Base-by-base conservation (phyloP, 2,329 filamentous ascomycete genomes). In the Colletotrichum melonis region DNA sequence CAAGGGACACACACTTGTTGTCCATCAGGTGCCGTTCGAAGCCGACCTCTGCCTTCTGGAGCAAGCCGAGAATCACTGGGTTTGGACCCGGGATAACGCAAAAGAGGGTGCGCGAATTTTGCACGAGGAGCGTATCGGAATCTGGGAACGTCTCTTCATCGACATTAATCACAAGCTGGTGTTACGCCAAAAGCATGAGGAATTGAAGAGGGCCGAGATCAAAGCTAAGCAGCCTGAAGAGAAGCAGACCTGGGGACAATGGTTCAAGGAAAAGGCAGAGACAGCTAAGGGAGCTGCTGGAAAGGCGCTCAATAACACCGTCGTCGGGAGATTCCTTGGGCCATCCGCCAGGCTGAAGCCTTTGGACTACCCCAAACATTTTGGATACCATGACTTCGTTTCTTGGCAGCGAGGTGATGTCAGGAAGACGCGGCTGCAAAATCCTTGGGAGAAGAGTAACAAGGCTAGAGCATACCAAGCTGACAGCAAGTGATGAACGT, bases 101-200 rank as follows among this genome's bases (percentile, higher is more conserved):
- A 59, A 28, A 3, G 54, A 58, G 22, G 68, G 26, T 2, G 56
- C 52, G 4, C 59, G 26, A 19, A 19, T 38, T 5, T 35, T 77
- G 2, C 63, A 11, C 0, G 76, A 77, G 63, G 76, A 77, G 58
- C 65, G 71, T 11, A 69, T 77, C 16, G 76, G 76, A 11, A 73
- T 76, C 72, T 77, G 76, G 76, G 76, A 77, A 56, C 60, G 75
- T 2, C 35, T 76, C 22, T 75, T 71, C 67, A 75, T 76, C 24
- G 56, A 69, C 9, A 46, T 76, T 22, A 76, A 77, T 24, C 60
- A 76, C 4, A 58, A 72, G 46, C 60, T 76, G 30, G 38, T 74
- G 4, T 49, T 49, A 19, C 3, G 42, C 60, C 7, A 62, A 62
- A 63, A 75, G 3, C 22, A 16, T 16, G 52, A 59, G 4, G 42